Conservation (phyloP, 2,329 filamentous ascomycete species). For the Aspergillus ustus region DNA sequence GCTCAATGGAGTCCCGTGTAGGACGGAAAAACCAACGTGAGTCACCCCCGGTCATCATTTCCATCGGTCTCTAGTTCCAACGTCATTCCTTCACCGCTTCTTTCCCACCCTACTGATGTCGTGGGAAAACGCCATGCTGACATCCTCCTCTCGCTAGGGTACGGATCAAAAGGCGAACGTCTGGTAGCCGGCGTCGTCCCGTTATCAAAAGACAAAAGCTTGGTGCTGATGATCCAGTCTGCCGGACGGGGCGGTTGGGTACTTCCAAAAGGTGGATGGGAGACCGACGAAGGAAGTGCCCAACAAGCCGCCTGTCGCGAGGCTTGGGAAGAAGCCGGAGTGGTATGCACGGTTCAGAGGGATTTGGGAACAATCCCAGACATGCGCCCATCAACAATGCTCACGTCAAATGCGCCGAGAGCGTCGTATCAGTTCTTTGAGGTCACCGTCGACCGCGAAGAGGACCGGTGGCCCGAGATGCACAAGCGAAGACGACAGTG, state of each 20-base stretch:
- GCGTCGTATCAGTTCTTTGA: slow-evolving; percentile 67
- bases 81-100: not conserved
- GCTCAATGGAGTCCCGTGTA: slow-evolving; percentile 53
- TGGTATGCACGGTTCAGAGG: slow-evolving; percentile 79
- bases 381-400: slow-evolving; percentile 63
- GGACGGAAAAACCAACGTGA: slow-evolving; percentile 56
- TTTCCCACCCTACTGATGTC: not conserved
- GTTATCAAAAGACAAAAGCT: slow-evolving; percentile 80
- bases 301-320: slow-evolving; percentile 85
- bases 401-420: slow-evolving; percentile 69
- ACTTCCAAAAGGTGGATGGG: slow-evolving; percentile 96
- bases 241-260: slow-evolving; percentile 93
- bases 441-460: slow-evolving; percentile 83
- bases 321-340: slow-evolving; percentile 97
- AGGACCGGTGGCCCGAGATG: slow-evolving; percentile 88
- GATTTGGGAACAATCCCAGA: slow-evolving; percentile 88
- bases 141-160: slow-evolving; percentile 63
- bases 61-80: slow-evolving; percentile 6
- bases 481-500: slow-evolving; percentile 89
- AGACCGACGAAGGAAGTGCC: slow-evolving; percentile 86
- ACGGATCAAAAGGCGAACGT: slow-evolving; percentile 88
- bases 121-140: slow-evolving; percentile 25
- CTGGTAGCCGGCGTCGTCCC: slow-evolving; percentile 95
- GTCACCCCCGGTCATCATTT: slow-evolving; percentile 30
- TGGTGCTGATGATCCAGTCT: slow-evolving; percentile 92